Conservation (phyloP, 129 eudicot species). For the Daucus carota region DNA sequence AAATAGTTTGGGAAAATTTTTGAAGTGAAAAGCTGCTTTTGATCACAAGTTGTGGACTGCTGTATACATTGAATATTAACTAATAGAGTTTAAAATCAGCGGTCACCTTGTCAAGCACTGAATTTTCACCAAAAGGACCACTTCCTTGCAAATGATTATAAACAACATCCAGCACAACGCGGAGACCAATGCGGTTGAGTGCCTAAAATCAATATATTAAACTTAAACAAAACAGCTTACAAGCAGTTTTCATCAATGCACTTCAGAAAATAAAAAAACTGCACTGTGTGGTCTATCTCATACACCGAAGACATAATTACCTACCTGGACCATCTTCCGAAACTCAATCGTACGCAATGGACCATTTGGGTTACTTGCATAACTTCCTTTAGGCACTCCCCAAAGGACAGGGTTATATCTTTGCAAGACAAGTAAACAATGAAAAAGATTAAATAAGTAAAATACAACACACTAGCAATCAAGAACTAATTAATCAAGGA, state of each 20-base stretch:
- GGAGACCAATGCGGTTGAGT: conserved; percentile 71
- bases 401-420: conserved; percentile 89
- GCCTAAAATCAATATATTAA: conserved; percentile 43
- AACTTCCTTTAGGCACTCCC: conserved; percentile 99
- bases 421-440: conserved; percentile 4
- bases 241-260: conserved; percentile 3
- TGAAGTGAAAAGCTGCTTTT: not conserved
- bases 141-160: conserved; percentile 84
- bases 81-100: conserved; percentile 13
- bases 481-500: not conserved
- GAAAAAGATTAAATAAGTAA: conserved; percentile 1
- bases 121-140: conserved; percentile 63
- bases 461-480: not conserved
- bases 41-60: not conserved
- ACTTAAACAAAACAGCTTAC: not conserved
- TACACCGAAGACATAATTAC: not conserved
- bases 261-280: not conserved
- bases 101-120: conserved; percentile 86
- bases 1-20: not conserved
- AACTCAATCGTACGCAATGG: conserved; percentile 69
- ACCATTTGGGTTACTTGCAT: conserved; percentile 80
- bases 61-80: not conserved
- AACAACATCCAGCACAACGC: conserved; percentile 91
- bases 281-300: not conserved
- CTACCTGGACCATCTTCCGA: conserved; percentile 92